phyloP scores from a whole-genome alignment of 1,284 basidiomycete species.

The Mycena citricolor region DNA sequence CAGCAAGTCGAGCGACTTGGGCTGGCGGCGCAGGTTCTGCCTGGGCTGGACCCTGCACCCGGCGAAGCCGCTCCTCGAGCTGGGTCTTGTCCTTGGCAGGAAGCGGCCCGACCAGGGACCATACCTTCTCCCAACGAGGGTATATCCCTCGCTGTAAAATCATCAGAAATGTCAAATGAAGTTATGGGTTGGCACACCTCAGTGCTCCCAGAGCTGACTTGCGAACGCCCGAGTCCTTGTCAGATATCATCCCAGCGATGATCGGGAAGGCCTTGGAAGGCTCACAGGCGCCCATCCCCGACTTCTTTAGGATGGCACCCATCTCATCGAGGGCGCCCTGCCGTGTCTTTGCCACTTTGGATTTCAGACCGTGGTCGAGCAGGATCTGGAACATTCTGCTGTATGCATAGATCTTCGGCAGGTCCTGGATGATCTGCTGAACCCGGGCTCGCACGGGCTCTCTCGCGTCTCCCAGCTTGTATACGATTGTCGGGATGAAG shows the following conservation, averaged over 20 bases:
- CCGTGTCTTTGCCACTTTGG: slow-evolving; percentile 88
- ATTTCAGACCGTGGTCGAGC: slow-evolving; percentile 82
- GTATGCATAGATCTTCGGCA: slow-evolving; percentile 84
- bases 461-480: slow-evolving; percentile 85
- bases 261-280: slow-evolving; percentile 78
- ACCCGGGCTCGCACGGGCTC: slow-evolving; percentile 74
- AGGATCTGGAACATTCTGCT: slow-evolving; percentile 87
- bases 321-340: slow-evolving; percentile 86
- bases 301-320: slow-evolving; percentile 74
- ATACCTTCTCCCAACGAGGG: slow-evolving; percentile 85
- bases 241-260: slow-evolving; percentile 81
- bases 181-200: slow-evolving; percentile 52
- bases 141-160: slow-evolving; percentile 71
- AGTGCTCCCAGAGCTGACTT: slow-evolving; percentile 79
- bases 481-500: slow-evolving; percentile 88
- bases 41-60: slow-evolving; percentile 66
- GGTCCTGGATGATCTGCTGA: slow-evolving; percentile 67
- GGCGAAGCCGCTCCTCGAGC: slow-evolving; percentile 85
- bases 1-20: slow-evolving; percentile 56
- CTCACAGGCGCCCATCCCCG: slow-evolving; percentile 80
- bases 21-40: slow-evolving; percentile 37
- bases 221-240: slow-evolving; percentile 85
- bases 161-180: slow-evolving; percentile 15
- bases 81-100: slow-evolving; percentile 89
- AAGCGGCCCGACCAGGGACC: slow-evolving; percentile 75